Conservation (phyloP, 169 alveolate species). For the Cystoisospora suis region DNA sequence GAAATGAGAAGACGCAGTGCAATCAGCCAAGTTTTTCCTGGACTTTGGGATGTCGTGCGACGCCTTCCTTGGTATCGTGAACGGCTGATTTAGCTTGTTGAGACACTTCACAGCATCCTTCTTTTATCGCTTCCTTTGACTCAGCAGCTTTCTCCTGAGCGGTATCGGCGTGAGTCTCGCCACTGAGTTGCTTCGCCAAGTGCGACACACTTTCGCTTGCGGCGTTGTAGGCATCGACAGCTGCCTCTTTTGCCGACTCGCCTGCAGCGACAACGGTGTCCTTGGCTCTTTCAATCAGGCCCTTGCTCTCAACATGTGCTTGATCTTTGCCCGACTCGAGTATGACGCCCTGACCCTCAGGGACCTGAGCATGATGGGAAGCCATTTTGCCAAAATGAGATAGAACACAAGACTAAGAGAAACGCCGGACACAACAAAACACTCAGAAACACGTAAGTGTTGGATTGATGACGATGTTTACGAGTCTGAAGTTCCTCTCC, state of each 20-base stretch:
- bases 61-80: neutral
- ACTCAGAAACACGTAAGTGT: too few relatives aligned
- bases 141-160: neutral
- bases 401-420: too few relatives aligned
- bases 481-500: too few relatives aligned
- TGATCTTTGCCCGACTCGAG: neutral
- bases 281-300: conserved; percentile 2
- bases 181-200: neutral
- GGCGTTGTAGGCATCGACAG: conserved; percentile 33
- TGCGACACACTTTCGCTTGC: conserved; percentile 20
- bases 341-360: too few relatives aligned
- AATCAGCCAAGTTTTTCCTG: neutral
- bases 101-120: neutral
- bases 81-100: neutral
- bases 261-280: conserved; percentile 3
- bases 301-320: conserved; percentile 21
- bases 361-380: too few relatives aligned
- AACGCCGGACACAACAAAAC: too few relatives aligned
- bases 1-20: too few relatives aligned
- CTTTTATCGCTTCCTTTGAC: neutral
- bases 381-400: too few relatives aligned
- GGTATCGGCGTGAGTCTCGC: conserved; percentile 31
- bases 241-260: conserved; percentile 10
- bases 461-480: too few relatives aligned
- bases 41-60: neutral